Evolutionary conservation across 768 basidiomycete species (phyloP).

Genomic region (Leccinum uliginosum): DNA sequence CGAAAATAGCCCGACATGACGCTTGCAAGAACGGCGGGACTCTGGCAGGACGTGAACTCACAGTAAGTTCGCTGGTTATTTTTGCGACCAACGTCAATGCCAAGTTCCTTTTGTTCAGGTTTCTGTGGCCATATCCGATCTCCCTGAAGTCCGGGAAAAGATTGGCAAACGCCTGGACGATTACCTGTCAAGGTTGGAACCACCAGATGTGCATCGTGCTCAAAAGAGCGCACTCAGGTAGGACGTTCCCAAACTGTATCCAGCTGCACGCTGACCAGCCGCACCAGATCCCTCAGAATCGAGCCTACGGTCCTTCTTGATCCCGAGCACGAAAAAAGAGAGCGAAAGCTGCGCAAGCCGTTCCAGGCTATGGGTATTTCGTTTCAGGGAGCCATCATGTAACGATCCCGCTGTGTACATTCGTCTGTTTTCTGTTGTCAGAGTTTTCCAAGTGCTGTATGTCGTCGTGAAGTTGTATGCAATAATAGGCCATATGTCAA

Average conservation of each 20-base stretch:
- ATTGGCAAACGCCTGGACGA: conserved; percentile 21
- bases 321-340: not conserved
- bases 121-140: conserved; percentile 25
- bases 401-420: conserved; percentile 2
- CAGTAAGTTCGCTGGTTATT: conserved; percentile 33
- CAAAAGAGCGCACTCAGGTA: conserved; percentile 22
- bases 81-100: not conserved
- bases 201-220: conserved; percentile 20
- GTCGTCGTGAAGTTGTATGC: not conserved
- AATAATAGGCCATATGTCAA: not conserved
- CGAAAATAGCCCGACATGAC: conserved; percentile 31
- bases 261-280: conserved; percentile 1
- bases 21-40: conserved; percentile 41
- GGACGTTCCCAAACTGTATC: not conserved
- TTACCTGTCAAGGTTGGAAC: conserved; percentile 18
- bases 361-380: conserved; percentile 11
- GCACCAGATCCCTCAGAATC: conserved; percentile 21
- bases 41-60: conserved; percentile 36
- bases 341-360: conserved; percentile 3
- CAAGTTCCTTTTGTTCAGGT: conserved; percentile 17
- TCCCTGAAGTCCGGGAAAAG: conserved; percentile 33
- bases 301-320: conserved; percentile 28
- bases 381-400: conserved; percentile 21
- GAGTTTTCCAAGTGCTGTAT: not conserved
- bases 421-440: not conserved